A percentile compares a stretch with the other conserved stretches of the same genome.
These are phyloP conservation scores for Globisporangium ultimum DNA, from an alignment of 352 stramenopile genomes.

Conservation along the genomic window DNA sequence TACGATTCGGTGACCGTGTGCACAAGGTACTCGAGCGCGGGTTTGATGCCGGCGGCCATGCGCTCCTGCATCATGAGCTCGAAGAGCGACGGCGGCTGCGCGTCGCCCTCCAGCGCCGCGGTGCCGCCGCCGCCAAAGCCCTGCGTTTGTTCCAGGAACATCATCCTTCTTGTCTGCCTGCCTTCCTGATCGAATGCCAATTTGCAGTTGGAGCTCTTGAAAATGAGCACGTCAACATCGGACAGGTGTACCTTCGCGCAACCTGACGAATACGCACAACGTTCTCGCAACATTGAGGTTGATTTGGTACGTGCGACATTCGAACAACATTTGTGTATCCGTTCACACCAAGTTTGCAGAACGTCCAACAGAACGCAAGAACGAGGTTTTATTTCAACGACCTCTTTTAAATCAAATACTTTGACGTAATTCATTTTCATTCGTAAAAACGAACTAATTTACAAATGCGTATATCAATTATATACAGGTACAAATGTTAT, in stretches of 20 bases:
- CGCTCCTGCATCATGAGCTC: conserved; percentile 87
- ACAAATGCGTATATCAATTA: neutral
- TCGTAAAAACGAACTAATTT: too few relatives aligned
- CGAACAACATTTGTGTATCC: neutral
- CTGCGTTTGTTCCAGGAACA: conserved; percentile 81
- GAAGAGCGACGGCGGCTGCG: conserved; percentile 62
- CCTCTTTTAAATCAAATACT: neutral
- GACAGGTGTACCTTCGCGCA: neutral
- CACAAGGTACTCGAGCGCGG: conserved; percentile 72
- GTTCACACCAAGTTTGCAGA: neutral
- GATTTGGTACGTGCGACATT: neutral
- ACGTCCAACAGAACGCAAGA: neutral
- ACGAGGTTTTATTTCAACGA: neutral
- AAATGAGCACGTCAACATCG: neutral
- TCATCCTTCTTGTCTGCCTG: conserved; percentile 33
- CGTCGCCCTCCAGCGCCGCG: conserved; percentile 6
- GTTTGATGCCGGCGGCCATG: conserved; percentile 73
- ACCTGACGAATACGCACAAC: neutral
- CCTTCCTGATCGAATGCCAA: neutral
- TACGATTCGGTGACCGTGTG: conserved; percentile 73
- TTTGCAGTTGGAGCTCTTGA: too few relatives aligned
- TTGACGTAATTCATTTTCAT: too few relatives aligned
- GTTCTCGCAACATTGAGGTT: neutral
- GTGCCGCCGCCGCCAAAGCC: conserved; percentile 36
- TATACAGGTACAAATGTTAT: neutral